Conservation (phyloP, 805 yeast genomes). For the Teunomyces pallodes region DNA sequence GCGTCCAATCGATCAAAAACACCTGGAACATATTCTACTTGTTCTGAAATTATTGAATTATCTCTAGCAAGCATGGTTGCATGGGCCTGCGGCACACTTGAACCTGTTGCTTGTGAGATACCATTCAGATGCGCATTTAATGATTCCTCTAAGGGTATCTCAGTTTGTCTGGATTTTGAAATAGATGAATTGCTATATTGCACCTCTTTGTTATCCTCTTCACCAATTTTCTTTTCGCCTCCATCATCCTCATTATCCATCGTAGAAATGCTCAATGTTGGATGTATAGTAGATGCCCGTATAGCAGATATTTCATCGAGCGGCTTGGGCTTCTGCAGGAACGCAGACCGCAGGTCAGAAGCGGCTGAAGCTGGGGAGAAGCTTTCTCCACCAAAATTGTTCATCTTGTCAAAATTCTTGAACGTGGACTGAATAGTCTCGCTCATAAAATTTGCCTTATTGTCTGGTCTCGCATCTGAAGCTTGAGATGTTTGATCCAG, state of each 20-base stretch:
- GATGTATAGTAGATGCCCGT: neutral
- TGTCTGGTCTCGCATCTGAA: slow-evolving; percentile 3
- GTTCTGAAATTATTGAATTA: slow-evolving; percentile 1
- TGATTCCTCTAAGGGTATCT: neutral
- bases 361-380: neutral
- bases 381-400: slow-evolving; percentile 6
- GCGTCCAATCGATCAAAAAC: slow-evolving; percentile 83
- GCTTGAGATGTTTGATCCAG: neutral
- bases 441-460: slow-evolving; percentile 8
- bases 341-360: neutral
- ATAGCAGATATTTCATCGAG: slow-evolving; percentile 1
- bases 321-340: neutral
- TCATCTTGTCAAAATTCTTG: slow-evolving; percentile 28
- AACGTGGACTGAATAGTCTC: slow-evolving; percentile 22
- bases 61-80: neutral
- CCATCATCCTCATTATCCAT: neutral
- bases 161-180: neutral
- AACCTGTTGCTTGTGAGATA: neutral
- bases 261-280: slow-evolving; percentile 1
- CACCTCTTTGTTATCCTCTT: neutral
- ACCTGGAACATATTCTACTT: slow-evolving; percentile 63
- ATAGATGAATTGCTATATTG: neutral
- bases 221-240: neutral
- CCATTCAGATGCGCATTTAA: neutral
- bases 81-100: neutral